Conservation (phyloP, 2,329 filamentous ascomycete species). For the Knufia fluminis region DNA sequence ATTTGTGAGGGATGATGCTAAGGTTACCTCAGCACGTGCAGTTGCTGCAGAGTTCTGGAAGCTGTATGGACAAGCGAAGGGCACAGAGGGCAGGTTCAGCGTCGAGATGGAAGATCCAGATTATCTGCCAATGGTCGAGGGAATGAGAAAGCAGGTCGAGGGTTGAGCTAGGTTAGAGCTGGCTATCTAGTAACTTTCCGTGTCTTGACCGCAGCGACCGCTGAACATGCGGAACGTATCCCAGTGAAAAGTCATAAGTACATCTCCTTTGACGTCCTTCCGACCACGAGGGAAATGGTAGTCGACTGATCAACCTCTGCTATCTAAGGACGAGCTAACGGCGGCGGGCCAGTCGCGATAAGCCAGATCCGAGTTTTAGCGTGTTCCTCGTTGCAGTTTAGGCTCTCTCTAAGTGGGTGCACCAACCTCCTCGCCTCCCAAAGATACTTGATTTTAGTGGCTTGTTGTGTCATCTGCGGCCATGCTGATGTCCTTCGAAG, state of each 20-base stretch:
- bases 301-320: too few relatives aligned
- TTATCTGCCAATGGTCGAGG: background rate
- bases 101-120: conserved; percentile 6
- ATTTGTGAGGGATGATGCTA: conserved; percentile 1
- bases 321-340: too few relatives aligned
- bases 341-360: too few relatives aligned
- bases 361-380: too few relatives aligned
- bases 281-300: too few relatives aligned
- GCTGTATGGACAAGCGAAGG: conserved; percentile 1
- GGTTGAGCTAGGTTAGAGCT: background rate
- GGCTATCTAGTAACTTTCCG: background rate
- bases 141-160: background rate
- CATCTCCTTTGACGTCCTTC: too few relatives aligned
- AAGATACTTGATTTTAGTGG: background rate
- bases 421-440: conserved; percentile 3
- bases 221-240: too few relatives aligned
- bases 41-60: conserved; percentile 5
- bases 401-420: background rate
- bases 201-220: too few relatives aligned
- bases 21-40: background rate
- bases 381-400: background rate
- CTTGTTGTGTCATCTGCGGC: background rate
- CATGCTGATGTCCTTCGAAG: background rate
- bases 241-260: too few relatives aligned
- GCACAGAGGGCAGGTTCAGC: background rate